Evolutionary conservation across 192 early-diverging fungal genomes (phyloP), one percentile per base, ranked within the genome.

Genomic region (Phycomyces blakesleeanus): DNA sequence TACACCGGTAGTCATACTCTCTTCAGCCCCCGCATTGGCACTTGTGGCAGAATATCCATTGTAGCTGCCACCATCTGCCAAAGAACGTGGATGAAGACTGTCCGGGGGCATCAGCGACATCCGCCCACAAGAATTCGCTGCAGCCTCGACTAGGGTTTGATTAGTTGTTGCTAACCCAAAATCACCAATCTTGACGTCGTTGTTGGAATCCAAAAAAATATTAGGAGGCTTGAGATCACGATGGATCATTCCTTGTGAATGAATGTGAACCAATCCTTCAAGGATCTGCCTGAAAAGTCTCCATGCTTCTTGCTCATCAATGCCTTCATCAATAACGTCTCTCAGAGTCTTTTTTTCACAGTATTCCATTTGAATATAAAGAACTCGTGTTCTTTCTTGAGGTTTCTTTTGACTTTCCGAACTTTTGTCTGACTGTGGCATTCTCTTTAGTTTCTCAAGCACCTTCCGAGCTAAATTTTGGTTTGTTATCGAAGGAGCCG

Each of bases 361-460:
- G 70, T 97, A 98, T 76, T 98, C 94, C 96, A 98, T 98, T 72
- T 98, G 96, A 55, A 98, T 98, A 63, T 96, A 94, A 27, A 97
- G 69, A 9, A 87, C 87, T 55, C 85, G 72, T 6, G 78, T 77
- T 16, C 64, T 63, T 24, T 67, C 65, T 10, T 64, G 58, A 4
- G 39, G 29, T 5, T 22, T 20, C 10, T 54, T 44, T 50, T 59
- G 58, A 55, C 42, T 58, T 59, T 41, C 57, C 11, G 3, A 24
- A 42, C 39, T 68, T 42, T 47, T 61, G 3, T 50, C 71, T 68
- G 26, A 27, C 27, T 49, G 47, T 6, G 22, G 18, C 8, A 41
- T 21, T 55, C 51, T 63, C 27, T 58, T 65, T 29, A 63, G 12
- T 2, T 63, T 63, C 12, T 25, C 37, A 10, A 55, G 24, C 11